Evolutionary conservation across 1,284 basidiomycete species (phyloP), one percentile per base, ranked within the genome.

Genomic region (Caloboletus inedulis): DNA sequence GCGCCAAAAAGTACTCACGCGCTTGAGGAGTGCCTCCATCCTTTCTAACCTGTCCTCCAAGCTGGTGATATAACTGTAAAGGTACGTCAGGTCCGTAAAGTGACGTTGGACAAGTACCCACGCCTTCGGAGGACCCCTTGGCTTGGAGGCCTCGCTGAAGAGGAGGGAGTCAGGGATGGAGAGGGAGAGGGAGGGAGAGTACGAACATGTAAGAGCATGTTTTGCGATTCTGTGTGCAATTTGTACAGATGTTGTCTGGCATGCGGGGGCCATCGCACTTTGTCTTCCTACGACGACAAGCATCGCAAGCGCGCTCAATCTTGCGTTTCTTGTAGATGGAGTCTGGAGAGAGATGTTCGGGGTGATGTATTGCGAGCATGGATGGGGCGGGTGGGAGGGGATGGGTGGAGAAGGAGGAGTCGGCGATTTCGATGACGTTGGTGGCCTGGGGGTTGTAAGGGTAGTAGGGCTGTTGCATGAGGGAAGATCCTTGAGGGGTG

Each of bases 111-210:
- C 45, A 14, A 16, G 34, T 18, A 77, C 77, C 68, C 44, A 92
- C 80, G 88, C 89, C 71, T 94, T 93, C 1, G 91, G 85, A 13
- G 91, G 91, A 0, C 91, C 90, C 53, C 91, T 78, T 48, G 90
- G 85, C 61, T 86, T 88, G 1, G 89, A 91, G 5, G 77, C 77
- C 66, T 87, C 85, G n/a, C 85, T 88, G 53, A 49, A 54, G 51
- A 35, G 40, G 47, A 40, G 50, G 21, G 34, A 30, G 18, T 56
- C 0, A 54, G 47, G 6, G 39, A 2, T 14, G 2, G 29, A 0
- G 25, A 35, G 30, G 13, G 35, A 25, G 31, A 27, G 16, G 2
- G 33, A 9, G 30, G n/a, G n/a, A 0, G 25, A 46, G 37, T 29
- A 77, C 84, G 56, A 60, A 86, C 81, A 90, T 63, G 65, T 91